Conservation (phyloP, 352 stramenopile species). For the Phytophthora quininea region DNA sequence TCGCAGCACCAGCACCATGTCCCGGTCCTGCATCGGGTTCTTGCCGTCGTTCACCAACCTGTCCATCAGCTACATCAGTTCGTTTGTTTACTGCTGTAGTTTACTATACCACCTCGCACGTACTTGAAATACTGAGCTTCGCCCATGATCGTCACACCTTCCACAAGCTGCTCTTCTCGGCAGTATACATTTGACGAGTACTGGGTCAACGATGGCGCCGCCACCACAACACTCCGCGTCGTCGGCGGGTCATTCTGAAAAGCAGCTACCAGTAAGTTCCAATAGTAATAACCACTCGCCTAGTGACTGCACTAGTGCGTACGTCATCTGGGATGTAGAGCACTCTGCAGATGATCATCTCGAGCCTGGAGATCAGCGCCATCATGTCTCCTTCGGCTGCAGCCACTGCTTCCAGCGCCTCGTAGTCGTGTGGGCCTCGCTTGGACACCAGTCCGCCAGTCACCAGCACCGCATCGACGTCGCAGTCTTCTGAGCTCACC, state of each 20-base stretch:
- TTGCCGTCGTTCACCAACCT: conserved; percentile 65
- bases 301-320: conserved; percentile 11
- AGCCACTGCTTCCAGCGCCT: conserved; percentile 55
- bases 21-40: conserved; percentile 51
- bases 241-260: conserved; percentile 82
- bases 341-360: conserved; percentile 88
- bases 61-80: not conserved
- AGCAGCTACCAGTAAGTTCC: conserved; percentile 16
- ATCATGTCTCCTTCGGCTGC: conserved; percentile 90
- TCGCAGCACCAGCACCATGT: conserved; percentile 72
- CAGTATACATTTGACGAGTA: conserved; percentile 83
- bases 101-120: not conserved
- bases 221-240: conserved; percentile 56
- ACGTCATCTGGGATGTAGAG: conserved; percentile 81
- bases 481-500: conserved; percentile 65
- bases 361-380: conserved; percentile 84
- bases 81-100: too few species aligned
- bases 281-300: not conserved
- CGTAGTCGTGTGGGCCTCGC: conserved; percentile 54
- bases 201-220: conserved; percentile 72
- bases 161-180: conserved; percentile 45
- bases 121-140: conserved; percentile 71
- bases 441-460: conserved; percentile 66
- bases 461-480: conserved; percentile 82
- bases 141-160: conserved; percentile 51